A percentile compares a stretch with the other conserved stretches of the same genome.
These are phyloP conservation scores for Lentinus polychrous DNA, from an alignment of 1,284 basidiomycete genomes.

Conservation along the genomic window DNA sequence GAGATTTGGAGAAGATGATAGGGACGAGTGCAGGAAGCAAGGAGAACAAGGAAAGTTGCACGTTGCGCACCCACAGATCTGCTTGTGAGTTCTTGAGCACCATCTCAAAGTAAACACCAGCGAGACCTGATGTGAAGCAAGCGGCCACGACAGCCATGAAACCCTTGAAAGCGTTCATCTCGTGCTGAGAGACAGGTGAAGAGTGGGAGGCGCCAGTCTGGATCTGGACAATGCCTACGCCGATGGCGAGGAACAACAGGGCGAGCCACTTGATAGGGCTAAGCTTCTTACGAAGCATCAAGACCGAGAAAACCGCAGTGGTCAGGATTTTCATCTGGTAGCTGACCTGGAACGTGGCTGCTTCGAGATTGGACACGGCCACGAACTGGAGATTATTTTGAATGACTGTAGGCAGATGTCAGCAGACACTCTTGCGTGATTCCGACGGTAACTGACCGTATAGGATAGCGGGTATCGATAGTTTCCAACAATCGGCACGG, in stretches of 20 bases:
- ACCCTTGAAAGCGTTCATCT: constrained; percentile 67
- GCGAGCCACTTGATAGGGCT: constrained; percentile 77
- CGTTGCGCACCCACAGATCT: constrained; percentile 76
- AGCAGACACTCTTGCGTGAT: not conserved
- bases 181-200: constrained; percentile 25
- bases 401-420: constrained; percentile 48
- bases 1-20: constrained; percentile 46
- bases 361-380: constrained; percentile 87
- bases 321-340: constrained; percentile 99
- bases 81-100: constrained; percentile 66
- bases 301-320: constrained; percentile 89
- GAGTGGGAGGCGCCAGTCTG: constrained; percentile 46
- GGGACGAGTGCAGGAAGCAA: constrained; percentile 70
- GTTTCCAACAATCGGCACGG: constrained; percentile 88
- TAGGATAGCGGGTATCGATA: constrained; percentile 92
- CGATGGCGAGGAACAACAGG: constrained; percentile 80
- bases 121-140: constrained; percentile 75
- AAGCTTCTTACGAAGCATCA: constrained; percentile 80
- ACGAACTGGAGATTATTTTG: constrained; percentile 97
- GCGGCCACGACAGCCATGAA: constrained; percentile 62
- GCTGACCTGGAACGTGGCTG: constrained; percentile 92
- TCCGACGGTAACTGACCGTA: constrained; percentile 36
- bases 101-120: constrained; percentile 82
- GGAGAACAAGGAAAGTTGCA: constrained; percentile 73
- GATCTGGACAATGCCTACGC: constrained; percentile 91